Conservation (phyloP, 306 rosid species). For the Lupinus albus region DNA sequence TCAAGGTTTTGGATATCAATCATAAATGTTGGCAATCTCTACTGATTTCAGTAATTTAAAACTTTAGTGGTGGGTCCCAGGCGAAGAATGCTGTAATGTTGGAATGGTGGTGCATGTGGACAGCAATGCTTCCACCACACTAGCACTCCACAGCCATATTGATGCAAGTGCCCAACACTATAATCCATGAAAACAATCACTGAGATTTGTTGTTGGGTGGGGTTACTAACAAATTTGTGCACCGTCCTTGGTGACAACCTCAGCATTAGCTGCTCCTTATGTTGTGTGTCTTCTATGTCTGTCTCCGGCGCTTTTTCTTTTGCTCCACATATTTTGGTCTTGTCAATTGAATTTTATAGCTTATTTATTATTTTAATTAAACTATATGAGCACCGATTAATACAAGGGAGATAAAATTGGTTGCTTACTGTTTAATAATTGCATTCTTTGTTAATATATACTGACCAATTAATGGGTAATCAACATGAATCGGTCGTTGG, state of each 20-base stretch:
- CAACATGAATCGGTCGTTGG: conserved; percentile 14
- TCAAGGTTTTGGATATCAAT: too few relatives aligned
- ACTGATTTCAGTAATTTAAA: too few relatives aligned
- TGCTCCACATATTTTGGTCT: conserved; percentile 6
- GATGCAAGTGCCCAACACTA: conserved; percentile 22
- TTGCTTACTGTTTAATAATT: too few relatives aligned
- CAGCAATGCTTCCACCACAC: conserved; percentile 16
- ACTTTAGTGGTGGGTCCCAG: too few relatives aligned
- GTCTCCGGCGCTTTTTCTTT: not conserved
- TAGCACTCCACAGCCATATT: not conserved
- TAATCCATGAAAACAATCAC: conserved; percentile 34
- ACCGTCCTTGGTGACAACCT: conserved; percentile 25
- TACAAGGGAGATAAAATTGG: too few relatives aligned
- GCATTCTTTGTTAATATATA: not conserved
- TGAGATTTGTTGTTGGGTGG: conserved; percentile 28
- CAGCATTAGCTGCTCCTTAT: conserved; percentile 1
- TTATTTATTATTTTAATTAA: too few relatives aligned
- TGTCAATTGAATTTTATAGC: not conserved
- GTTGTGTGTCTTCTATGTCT: conserved; percentile 10
- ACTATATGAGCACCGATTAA: too few relatives aligned
- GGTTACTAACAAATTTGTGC: conserved; percentile 18
- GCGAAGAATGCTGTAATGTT: not conserved
- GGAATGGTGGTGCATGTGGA: conserved; percentile 14
- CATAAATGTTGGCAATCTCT: too few relatives aligned
- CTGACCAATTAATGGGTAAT: not conserved